These are phyloP conservation scores for Penicillium goetzii DNA, from an alignment of 495 filamentous ascomycete genomes.

Conservation along the genomic window DNA sequence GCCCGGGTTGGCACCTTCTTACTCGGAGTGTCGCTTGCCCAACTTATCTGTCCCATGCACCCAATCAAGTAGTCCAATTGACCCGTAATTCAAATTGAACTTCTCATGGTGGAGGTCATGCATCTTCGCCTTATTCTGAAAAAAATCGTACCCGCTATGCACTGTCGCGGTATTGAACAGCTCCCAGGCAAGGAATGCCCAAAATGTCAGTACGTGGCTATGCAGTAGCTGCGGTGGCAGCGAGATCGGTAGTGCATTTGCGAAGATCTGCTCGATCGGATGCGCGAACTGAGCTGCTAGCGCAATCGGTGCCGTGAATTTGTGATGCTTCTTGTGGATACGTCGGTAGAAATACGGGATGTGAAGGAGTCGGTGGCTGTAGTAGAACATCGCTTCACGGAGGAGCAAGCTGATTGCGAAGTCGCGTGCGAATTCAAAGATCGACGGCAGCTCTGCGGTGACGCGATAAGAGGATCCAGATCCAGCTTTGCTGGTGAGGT, in stretches of 20 bases:
- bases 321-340: conserved; percentile 62
- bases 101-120: conserved; percentile 59
- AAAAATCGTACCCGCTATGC: conserved; percentile 61
- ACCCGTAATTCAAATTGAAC: conserved; percentile 43
- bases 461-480: conserved; percentile 39
- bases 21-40: conserved; percentile 29
- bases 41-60: conserved; percentile 42
- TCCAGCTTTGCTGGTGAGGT: conserved; percentile 19
- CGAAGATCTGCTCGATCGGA: conserved; percentile 59
- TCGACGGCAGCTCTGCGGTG: conserved; percentile 36
- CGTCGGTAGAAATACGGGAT: conserved; percentile 48
- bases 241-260: conserved; percentile 57
- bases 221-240: conserved; percentile 53
- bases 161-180: conserved; percentile 55
- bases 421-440: conserved; percentile 43
- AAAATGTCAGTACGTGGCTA: conserved; percentile 56
- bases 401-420: conserved; percentile 49
- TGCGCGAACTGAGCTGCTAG: conserved; percentile 62
- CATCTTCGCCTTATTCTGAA: conserved; percentile 42
- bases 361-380: conserved; percentile 59
- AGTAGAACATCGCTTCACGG: conserved; percentile 61
- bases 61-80: conserved; percentile 42
- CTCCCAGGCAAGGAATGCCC: conserved; percentile 50
- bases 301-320: conserved; percentile 61
- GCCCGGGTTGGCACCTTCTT: not conserved